Evolutionary conservation across 2,329 filamentous ascomycete species (phyloP), one percentile per base, ranked within the genome.

Genomic region (Diplodia corticola): DNA sequence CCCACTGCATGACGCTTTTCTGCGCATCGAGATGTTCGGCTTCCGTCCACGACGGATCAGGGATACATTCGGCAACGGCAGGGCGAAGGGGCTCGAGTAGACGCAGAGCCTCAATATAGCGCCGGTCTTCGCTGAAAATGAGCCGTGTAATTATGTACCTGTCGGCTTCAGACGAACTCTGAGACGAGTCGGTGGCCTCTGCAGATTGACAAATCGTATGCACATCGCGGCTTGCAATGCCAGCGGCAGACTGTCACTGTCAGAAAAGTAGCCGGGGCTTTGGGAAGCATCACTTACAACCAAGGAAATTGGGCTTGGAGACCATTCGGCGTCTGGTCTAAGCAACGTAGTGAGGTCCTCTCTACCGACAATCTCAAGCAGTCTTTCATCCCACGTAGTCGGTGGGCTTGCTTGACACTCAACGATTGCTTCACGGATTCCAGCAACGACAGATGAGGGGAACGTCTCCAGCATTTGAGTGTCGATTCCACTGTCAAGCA

Each of bases 111-210:
- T 99, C 95, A 68, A 92, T 89, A 65, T 96, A 89, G 40, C 95
- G 89, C 67, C 93, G 88, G 73, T 99, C 95, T 70, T 98, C 93
- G 67, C 89, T 89, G 83, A 98, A 99, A 30, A 99, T 89, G 9
- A 95, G 83, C 61, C 89, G 88, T 33, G 95, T 96, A 7, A 98
- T 88, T 85, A 76, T 94, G 89, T 77, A 73, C 30, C 93, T 88
- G 73, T 97, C 92, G 35, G 89, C 90, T 75, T 95, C 93, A 65
- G 92, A 90, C 5, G 90, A 89, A 54, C 92, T 92, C 69, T 95
- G 90, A 64, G 90, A 88, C 0, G 88, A 85, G 51, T 86, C 85
- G 51, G 85, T 81, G 46, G 87, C 84, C 51, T 92, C 88, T 1
- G 86, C 81, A 46, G 84, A 86, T 67, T 88, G 84, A 69, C 92